These are phyloP conservation scores for Cyphellophora europaea DNA, from an alignment of 2,329 filamentous ascomycete species.

Conservation along the genomic window DNA sequence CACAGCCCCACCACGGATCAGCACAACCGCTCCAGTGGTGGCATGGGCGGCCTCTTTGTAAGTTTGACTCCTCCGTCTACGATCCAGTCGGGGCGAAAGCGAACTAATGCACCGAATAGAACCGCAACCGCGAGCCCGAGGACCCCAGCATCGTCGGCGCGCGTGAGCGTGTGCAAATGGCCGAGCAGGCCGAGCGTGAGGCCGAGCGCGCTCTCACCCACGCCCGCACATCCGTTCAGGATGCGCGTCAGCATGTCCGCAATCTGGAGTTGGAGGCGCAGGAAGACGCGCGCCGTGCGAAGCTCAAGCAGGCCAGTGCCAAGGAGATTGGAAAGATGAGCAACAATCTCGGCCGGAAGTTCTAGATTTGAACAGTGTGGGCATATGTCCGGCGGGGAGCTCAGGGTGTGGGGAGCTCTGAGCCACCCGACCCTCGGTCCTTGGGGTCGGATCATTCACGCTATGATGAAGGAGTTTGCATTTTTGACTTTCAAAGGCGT, in stretches of 20 bases:
- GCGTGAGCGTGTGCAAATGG: constrained; percentile 50
- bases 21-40: constrained; percentile 14
- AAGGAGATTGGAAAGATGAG: background rate
- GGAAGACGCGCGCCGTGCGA: constrained; percentile 36
- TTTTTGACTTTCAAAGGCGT: too few species aligned
- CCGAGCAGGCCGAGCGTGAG: constrained; percentile 55
- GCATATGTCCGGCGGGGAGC: too few species aligned
- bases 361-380: too few species aligned
- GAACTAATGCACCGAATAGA: too few species aligned
- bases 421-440: too few species aligned
- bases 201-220: constrained; percentile 55
- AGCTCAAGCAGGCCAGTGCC: background rate
- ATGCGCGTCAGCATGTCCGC: constrained; percentile 56
- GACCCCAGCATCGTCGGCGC: constrained; percentile 56
- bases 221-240: constrained; percentile 49
- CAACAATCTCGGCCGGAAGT: background rate
- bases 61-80: too few species aligned
- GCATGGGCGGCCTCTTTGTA: too few species aligned
- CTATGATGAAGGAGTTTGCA: too few species aligned
- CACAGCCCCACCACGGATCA: constrained; percentile 9
- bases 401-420: too few species aligned
- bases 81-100: too few species aligned
- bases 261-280: constrained; percentile 55
- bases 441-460: too few species aligned
- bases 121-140: constrained; percentile 33